These are phyloP conservation scores for Arachnopeziza araneosa DNA, from an alignment of 2,329 filamentous ascomycete genomes.

Conservation along the genomic window DNA sequence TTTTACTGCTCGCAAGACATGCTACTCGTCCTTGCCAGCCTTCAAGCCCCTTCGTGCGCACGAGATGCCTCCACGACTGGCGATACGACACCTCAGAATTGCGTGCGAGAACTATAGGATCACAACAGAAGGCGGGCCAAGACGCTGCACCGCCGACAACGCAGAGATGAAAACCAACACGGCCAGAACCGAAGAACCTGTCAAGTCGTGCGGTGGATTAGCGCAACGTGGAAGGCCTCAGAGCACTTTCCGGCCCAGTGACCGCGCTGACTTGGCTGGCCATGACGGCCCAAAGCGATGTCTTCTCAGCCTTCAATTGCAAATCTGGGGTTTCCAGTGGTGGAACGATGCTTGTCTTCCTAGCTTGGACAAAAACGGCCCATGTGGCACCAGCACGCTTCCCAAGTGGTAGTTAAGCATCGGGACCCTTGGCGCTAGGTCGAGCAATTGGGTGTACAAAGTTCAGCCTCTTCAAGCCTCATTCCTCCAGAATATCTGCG, in stretches of 20 bases:
- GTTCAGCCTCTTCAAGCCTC: background rate
- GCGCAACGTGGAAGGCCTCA: background rate
- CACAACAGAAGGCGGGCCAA: background rate
- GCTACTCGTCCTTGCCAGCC: background rate
- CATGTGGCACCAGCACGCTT: background rate
- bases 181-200: background rate
- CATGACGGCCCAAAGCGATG: background rate
- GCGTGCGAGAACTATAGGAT: background rate
- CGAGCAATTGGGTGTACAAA: background rate
- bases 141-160: background rate
- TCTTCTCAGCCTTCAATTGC: background rate
- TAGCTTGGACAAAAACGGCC: background rate
- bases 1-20: background rate
- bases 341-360: background rate
- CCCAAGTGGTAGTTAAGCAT: background rate
- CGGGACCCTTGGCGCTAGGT: background rate
- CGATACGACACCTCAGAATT: background rate
- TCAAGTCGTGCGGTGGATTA: background rate
- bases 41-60: background rate
- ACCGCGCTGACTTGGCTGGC: background rate
- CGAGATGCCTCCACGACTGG: background rate
- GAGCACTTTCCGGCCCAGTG: background rate
- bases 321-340: background rate
- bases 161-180: background rate
- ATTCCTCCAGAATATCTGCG: background rate